Evolutionary conservation across 192 early-diverging fungal genomes (phyloP), one percentile per base, ranked within the genome.

Genomic region (Irineochytrium annulatum): DNA sequence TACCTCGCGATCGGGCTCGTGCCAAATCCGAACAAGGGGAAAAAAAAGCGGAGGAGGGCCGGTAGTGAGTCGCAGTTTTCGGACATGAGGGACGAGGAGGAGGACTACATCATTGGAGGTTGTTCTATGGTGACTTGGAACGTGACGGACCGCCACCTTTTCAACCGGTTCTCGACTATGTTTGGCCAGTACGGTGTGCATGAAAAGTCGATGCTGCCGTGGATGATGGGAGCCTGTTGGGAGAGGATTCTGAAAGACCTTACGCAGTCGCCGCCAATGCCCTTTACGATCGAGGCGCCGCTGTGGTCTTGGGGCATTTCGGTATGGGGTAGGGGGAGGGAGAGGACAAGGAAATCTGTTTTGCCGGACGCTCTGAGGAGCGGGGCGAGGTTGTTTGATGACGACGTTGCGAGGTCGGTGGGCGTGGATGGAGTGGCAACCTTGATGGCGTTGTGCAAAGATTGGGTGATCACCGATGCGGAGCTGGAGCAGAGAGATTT

Each of bases 71-170:
- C 46, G 17, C 6, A 8, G 17, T 49, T 17, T 24, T 17, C 46
- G 13, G 46, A 24, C 11, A 6, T 24, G 8, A 5, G 13, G 11
- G 8, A 8, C 24, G 6, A 49, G 11, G 22, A 49, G 8, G 46
- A 49, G 11, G 46, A 49, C 5, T 49, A 49, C 46, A 14, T 49
- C 5, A 49, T 49, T 24, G 46, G 13, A 6, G 46, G 46, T 49
- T 49, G 13, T 24, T 22, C 17, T 24, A 49, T 24, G 26, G 13
- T 49, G 11, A 49, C 13, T 49, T 49, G 46, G 46, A 14, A 49
- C 46, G 46, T 49, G 8, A 49, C 46, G 11, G 46, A 49, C 22
- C 11, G 46, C 17, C 46, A 49, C 26, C 8, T 8, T 24, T 49
- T 49, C 26, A 14, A 49, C 26, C 46, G 46, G 6, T 49, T 49